These are phyloP conservation scores for Ilyonectria robusta DNA, from an alignment of 2,329 filamentous ascomycete genomes.

Conservation along the genomic window DNA sequence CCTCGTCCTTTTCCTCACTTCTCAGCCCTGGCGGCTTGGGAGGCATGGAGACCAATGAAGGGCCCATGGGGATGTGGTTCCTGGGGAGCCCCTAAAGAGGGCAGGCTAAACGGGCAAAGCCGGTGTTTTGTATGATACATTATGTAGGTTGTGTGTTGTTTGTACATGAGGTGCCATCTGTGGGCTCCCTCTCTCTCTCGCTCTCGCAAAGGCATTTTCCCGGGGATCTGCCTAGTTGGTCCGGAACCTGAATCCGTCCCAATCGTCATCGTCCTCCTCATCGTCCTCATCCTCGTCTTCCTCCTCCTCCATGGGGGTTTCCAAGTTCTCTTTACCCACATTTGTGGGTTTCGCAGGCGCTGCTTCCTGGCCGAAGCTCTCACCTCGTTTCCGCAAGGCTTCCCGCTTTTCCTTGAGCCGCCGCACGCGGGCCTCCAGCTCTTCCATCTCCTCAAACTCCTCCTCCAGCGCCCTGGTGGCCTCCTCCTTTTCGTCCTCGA, in stretches of 20 bases:
- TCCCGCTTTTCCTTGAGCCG: conserved; percentile 80
- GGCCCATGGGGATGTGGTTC: not conserved
- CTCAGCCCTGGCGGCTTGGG: conserved; percentile 11
- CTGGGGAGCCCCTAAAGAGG: conserved; percentile 6
- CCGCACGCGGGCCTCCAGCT: conserved; percentile 79
- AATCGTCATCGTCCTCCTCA: conserved; percentile 67
- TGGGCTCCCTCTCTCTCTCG: conserved; percentile 15
- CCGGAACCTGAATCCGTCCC: conserved; percentile 71
- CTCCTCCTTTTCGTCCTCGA: conserved; percentile 81
- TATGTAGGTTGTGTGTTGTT: conserved; percentile 44
- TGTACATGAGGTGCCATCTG: conserved; percentile 37
- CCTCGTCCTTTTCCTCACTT: not conserved
- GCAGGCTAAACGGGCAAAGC: conserved; percentile 5
- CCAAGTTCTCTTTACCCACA: conserved; percentile 49
- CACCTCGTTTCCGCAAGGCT: conserved; percentile 65
- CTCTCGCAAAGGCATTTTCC: conserved; percentile 4
- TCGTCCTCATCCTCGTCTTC: conserved; percentile 62
- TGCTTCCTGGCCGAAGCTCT: conserved; percentile 48
- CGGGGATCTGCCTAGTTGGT: conserved; percentile 17
- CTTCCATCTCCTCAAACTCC: conserved; percentile 88
- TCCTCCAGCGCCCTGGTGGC: conserved; percentile 80
- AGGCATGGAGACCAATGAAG: not conserved
- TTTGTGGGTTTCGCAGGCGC: conserved; percentile 39
- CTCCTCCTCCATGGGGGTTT: conserved; percentile 49
- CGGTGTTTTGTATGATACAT: conserved; percentile 44